Base-by-base conservation (phyloP, 371 early-diverging fungal genomes). In the Apophysomyces elegans region DNA sequence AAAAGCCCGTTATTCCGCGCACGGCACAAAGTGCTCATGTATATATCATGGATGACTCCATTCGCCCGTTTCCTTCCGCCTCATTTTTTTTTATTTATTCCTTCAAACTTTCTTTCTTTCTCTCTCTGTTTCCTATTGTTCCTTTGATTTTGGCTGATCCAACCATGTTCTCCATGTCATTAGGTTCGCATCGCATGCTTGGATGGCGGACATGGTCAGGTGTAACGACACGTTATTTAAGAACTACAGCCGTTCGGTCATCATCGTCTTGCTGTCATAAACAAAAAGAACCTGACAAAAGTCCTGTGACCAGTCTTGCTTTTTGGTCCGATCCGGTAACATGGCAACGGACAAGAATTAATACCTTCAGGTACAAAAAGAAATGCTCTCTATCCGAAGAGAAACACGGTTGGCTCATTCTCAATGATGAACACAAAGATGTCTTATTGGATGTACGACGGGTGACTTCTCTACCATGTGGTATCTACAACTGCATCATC, bases 381-480 rank as follows among this genome's bases (percentile, higher is more conserved):
- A 58, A 32, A 38, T 11, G 38, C 32, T 26, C 32, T 26, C 32
- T 2, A 26, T 26, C 32, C 32, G 32, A 26, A 26, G 32, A 26
- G 32, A 26, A 26, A 2, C 32, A 26, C 32, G 32, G 3, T 26
- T 26, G 32, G 32, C 32, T 26, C 32, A 26, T 26, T 26, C 32
- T 26, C 32, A 26, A 26, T 26, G 32, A 26, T 56, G 18, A 26
- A 26, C 1, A 13, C n/a, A 5, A 37, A 79, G 85, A 45, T 85
- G 85, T 56, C 65, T 85, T 26, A 62, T 85, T 37, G 85, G 85
- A 1, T 85, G 85, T 60, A 83, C 85, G 1, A 64, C 73, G 16
- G 85, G 85, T 5, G 85, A 85, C 60, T 79, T 85, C 59, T 63
- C 79, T 7, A 77, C 79, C 58, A 80, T 85, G 67, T 83, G 83